A percentile compares a stretch with the other conserved stretches of the same genome.
Evolutionary conservation across 2,329 filamentous ascomycete genomes (phyloP).

Genomic region (Pyrenochaeta sp.): DNA sequence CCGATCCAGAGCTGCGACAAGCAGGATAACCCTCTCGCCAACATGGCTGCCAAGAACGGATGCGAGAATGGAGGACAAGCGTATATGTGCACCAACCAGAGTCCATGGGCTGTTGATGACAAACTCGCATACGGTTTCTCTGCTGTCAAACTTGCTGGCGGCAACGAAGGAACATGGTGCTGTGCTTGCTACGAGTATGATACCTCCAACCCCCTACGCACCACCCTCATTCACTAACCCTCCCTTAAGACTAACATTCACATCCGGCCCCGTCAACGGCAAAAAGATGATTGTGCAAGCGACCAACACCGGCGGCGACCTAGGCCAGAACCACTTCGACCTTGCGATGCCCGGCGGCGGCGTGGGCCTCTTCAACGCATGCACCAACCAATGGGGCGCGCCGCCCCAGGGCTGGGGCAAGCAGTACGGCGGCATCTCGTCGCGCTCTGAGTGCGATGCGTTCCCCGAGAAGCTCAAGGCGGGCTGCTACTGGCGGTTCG

Average conservation of each 20-base stretch:
- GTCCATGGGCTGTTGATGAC: conserved; percentile 67
- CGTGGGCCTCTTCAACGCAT: conserved; percentile 46
- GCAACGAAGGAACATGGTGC: conserved; percentile 67
- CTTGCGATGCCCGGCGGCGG: conserved; percentile 49
- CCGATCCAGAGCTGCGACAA: conserved; percentile 65
- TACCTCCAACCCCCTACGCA: not conserved
- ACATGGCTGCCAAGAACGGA: conserved; percentile 58
- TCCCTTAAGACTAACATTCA: conserved; percentile 60
- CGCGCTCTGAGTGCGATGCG: conserved; percentile 38
- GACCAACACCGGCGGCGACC: conserved; percentile 63
- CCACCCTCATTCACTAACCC: conserved; percentile 7
- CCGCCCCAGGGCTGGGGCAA: conserved; percentile 43
- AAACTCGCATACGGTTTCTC: conserved; percentile 70
- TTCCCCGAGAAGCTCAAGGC: conserved; percentile 46
- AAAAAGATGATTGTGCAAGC: conserved; percentile 71
- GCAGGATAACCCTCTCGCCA: conserved; percentile 62
- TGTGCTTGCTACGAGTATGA: conserved; percentile 67
- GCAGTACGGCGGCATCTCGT: conserved; percentile 45
- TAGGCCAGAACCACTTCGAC: conserved; percentile 48
- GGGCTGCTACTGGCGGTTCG: conserved; percentile 48
- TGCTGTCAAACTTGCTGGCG: conserved; percentile 63
- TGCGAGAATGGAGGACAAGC: conserved; percentile 64
- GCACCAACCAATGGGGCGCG: conserved; percentile 42
- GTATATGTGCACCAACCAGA: conserved; percentile 67
- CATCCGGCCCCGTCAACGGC: conserved; percentile 61